These are phyloP conservation scores for Hyphodiscus hymeniophilus DNA, from an alignment of 495 filamentous ascomycete species.

Conservation along the genomic window DNA sequence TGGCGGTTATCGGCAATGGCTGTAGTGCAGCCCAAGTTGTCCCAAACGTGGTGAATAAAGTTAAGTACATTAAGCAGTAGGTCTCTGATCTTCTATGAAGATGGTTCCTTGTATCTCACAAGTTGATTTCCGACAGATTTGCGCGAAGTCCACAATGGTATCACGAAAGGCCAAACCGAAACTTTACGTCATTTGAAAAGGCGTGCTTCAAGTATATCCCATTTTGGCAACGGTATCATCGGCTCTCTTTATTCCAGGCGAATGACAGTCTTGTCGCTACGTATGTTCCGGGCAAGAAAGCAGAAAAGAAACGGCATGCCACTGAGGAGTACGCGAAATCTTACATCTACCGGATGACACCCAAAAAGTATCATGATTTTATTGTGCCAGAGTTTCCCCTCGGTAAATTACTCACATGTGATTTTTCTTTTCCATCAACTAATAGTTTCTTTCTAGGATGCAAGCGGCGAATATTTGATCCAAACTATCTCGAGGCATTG, in stretches of 20 bases:
- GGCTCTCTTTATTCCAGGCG: constrained; percentile 23
- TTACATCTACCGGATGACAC: constrained; percentile 31
- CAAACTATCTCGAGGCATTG: constrained; percentile 19
- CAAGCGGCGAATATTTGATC: constrained; percentile 37
- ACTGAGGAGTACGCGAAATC: constrained; percentile 13
- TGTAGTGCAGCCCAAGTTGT: constrained; percentile 44
- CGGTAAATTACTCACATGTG: no score
- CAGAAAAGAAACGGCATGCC: constrained; percentile 6
- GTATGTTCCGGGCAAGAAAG: constrained; percentile 20
- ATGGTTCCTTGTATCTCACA: no score
- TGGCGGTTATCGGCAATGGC: constrained; percentile 55
- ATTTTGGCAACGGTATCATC: constrained; percentile 19
- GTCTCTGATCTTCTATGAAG: no score
- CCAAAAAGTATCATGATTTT: constrained; percentile 32
- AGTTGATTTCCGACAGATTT: no score
- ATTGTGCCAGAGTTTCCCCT: constrained; percentile 33
- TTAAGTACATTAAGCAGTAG: constrained; percentile 27
- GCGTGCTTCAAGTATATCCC: constrained; percentile 23
- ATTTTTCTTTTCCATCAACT: no score
- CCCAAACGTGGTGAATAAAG: constrained; percentile 24
- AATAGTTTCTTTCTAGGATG: no score
- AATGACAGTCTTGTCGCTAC: constrained; percentile 22
- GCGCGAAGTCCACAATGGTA: constrained; percentile 30
- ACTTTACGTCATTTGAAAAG: constrained; percentile 19
- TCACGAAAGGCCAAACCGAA: constrained; percentile 25